Evolutionary conservation across 768 basidiomycete species (phyloP).

Genomic region (Termitomyces sp.): DNA sequence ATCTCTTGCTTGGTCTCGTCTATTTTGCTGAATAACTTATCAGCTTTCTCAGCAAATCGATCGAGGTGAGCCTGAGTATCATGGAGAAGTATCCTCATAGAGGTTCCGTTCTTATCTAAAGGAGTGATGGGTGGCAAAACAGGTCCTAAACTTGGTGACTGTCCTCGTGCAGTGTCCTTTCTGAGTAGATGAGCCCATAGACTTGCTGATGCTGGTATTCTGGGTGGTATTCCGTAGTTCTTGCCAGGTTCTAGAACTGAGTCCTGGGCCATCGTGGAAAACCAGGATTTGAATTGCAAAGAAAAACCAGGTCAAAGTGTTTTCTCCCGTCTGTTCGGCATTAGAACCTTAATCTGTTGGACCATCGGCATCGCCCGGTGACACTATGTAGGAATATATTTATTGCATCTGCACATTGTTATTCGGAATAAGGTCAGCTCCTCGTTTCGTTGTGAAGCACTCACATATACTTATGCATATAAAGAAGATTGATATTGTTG

Average conservation of each 20-base stretch:
- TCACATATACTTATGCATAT: no score
- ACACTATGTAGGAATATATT: no score
- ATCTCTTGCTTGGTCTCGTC: slow-evolving; percentile 51
- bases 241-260: slow-evolving; percentile 2
- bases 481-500: no score
- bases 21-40: slow-evolving; percentile 42
- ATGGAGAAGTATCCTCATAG: slow-evolving; percentile 66
- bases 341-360: no score
- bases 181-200: slow-evolving; percentile 57
- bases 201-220: slow-evolving; percentile 26
- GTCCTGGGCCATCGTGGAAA: neutral
- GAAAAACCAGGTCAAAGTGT: no score
- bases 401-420: no score
- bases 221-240: slow-evolving; percentile 18
- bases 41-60: slow-evolving; percentile 54
- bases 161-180: slow-evolving; percentile 27
- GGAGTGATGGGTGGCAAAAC: slow-evolving; percentile 35
- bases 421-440: no score
- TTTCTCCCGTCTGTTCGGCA: neutral
- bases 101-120: slow-evolving; percentile 60
- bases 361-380: neutral
- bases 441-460: no score
- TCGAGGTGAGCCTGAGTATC: slow-evolving; percentile 72
- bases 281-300: neutral
- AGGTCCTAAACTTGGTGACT: slow-evolving; percentile 14